Base-by-base conservation (phyloP, 2,329 filamentous ascomycete species). In the Myrmaecium sp. region DNA sequence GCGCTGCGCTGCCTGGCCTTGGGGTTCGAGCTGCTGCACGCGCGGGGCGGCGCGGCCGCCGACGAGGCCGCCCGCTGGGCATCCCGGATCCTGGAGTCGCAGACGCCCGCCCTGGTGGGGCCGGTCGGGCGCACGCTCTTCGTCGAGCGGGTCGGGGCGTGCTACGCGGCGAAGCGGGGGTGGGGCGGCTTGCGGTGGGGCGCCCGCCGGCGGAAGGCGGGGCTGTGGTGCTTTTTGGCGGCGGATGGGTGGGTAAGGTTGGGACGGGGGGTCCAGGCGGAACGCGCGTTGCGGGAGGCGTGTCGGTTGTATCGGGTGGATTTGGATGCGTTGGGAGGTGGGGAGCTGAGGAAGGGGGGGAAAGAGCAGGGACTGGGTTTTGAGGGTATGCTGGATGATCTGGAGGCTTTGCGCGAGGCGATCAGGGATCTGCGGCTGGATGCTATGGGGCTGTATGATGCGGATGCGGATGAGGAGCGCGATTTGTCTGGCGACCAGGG, bases 51-150 rank as follows among this genome's bases (percentile, higher is more conserved):
- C 8, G 69, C 74, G 3, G 78, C 77, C 14, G 67, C 82, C 5
- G 89, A 94, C 44, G 81, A 89, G 42, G 83, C 84, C 5, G 82
- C 82, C 11, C 71, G 69, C 45, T 95, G 84, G 83, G 80, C 74
- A 4, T 71, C 72, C 19, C 69, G 76, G 26, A 66, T 89, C 17
- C 66, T 95, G 5, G 84, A 95, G 21, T 35, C 36, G 33, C 68
- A 76, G 28, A n/a, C n/a, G n/a, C n/a, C n/a, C n/a, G 74, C 71
- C 24, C 64, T 93, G 12, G 58, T 82, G 0, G 82, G 81, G 0
- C 58, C 62, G 1, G 60, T 89, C 2, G 83, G 82, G 3, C 77
- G 86, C 33, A 80, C 80, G 0, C 63, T 98, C 8, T 61, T 93
- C 39, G 82, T 76, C 28, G 86, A 98, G 53, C 72, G 89, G 18